These are phyloP conservation scores for Tulasnella sp. DNA, from an alignment of 768 basidiomycete genomes.

Conservation along the genomic window DNA sequence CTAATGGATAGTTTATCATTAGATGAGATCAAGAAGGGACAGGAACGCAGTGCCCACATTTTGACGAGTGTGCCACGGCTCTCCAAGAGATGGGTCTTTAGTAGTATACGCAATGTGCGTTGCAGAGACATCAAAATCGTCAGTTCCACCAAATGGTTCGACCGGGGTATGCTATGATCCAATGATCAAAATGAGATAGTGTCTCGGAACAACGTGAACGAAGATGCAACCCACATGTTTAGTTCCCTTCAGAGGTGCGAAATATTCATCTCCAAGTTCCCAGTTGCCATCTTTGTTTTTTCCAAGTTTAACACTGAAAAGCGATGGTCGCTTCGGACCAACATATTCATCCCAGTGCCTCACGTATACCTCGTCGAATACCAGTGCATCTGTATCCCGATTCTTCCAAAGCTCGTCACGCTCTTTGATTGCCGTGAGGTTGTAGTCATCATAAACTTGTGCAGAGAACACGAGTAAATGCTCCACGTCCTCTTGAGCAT, in stretches of 20 bases:
- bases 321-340: constrained; percentile 52
- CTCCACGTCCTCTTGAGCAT: neutral
- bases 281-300: constrained; percentile 40
- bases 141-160: constrained; percentile 16
- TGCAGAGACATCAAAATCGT: constrained; percentile 49
- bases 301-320: constrained; percentile 54
- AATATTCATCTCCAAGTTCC: constrained; percentile 39
- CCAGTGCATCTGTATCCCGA: constrained; percentile 56
- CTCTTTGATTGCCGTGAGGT: constrained; percentile 46
- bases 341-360: constrained; percentile 74
- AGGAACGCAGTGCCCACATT: constrained; percentile 36
- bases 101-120: constrained; percentile 68
- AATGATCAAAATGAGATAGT: constrained; percentile 59
- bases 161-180: constrained; percentile 66
- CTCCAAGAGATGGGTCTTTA: constrained; percentile 65
- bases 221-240: constrained; percentile 42
- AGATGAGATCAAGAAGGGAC: neutral
- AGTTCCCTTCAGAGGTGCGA: constrained; percentile 52
- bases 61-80: constrained; percentile 81
- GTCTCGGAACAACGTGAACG: neutral
- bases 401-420: constrained; percentile 61
- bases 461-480: constrained; percentile 68
- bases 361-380: constrained; percentile 55
- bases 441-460: constrained; percentile 34
- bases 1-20: constrained; percentile 26